Percentiles rank a stretch among this genome's conserved stretches.
phyloP scores from a whole-genome alignment of 495 filamentous ascomycete genomes.

The Terfezia boudieri region DNA sequence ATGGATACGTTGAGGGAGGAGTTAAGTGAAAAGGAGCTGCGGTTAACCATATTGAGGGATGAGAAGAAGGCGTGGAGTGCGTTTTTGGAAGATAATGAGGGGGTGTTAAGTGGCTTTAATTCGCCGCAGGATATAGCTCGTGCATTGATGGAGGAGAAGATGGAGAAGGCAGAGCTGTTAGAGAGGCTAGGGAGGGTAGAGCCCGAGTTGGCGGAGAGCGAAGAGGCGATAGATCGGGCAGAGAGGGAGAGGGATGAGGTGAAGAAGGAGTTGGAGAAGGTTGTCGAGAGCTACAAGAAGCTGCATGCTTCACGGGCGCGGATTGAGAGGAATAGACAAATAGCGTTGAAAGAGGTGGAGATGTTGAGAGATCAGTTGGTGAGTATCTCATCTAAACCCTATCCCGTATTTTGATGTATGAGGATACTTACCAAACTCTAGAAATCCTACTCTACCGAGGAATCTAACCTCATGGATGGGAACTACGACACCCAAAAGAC shows the following conservation, averaged over 20 bases:
- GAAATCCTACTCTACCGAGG: constrained; percentile 76
- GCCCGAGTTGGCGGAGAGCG: constrained; percentile 59
- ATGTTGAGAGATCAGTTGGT: constrained; percentile 68
- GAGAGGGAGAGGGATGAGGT: constrained; percentile 43
- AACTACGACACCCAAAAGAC: constrained; percentile 54
- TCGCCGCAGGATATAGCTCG: constrained; percentile 74
- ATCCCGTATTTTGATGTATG: background rate
- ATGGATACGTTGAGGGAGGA: constrained; percentile 54
- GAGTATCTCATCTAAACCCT: background rate
- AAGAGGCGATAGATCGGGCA: constrained; percentile 47
- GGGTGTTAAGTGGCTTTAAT: constrained; percentile 38
- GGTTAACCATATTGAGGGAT: constrained; percentile 71
- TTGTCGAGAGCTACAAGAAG: constrained; percentile 28
- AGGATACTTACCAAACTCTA: background rate
- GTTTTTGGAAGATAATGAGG: constrained; percentile 41
- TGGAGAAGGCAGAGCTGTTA: constrained; percentile 52
- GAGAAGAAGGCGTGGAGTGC: constrained; percentile 76
- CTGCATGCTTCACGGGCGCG: constrained; percentile 40
- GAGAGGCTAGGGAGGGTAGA: constrained; percentile 57
- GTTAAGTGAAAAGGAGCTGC: constrained; percentile 52
- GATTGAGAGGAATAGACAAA: constrained; percentile 55
- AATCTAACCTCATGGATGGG: constrained; percentile 59
- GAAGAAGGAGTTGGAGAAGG: constrained; percentile 44
- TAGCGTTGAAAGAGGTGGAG: constrained; percentile 80
- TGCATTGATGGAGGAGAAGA: constrained; percentile 56